Base-by-base conservation (phyloP, 805 yeast genomes). In the Suhomyces emberorum region DNA sequence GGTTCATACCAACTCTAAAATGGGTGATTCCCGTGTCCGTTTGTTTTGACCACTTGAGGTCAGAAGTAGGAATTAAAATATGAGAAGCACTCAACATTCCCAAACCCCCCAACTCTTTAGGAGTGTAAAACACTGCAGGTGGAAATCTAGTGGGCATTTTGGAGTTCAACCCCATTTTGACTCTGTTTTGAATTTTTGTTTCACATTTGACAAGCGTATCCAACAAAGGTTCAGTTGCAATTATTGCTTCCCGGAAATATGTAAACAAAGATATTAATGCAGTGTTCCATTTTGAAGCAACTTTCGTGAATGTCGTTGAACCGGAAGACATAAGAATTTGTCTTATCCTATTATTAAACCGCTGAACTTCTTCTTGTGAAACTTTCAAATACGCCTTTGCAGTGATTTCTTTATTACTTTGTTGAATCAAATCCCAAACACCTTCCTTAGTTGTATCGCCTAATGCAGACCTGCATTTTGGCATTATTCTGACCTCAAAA, bases 91-190 rank as follows among this genome's bases (percentile, higher is more conserved):
- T 86, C 17, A 93, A 67, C 98, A 93, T 93, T 17, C 98, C 99
- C 29, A 93, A 65, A 29, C 99, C 99, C 34, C 99, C 98, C 3
- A 93, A 65, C 57, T 93, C 99, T 49, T 89, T 91, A 0, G 98
- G 98, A 0, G 98, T 88, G 56, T 93, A 93, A 52, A 93, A 93
- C 0, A 93, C 98, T 3, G 97, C 97, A 0, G 98, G 99, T 3
- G 99, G 99, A 63, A 93, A 93, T 38, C 99, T 72, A 0, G 96
- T 81, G 1, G 99, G 99, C 99, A 93, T 93, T 61, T 93, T 93
- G 10, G 98, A 91, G 52, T 93, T 93, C 42, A 93, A 70, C 0
- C 98, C 98, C 65, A 91, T 76, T 55, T 93, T 93, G 14, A 93
- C 96, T 46, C 95, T 73, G 37, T 89, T 93, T 61, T 93, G 99